Evolutionary conservation across 2,329 filamentous ascomycete species (phyloP).

Genomic region (Alternaria angustiovoidea): DNA sequence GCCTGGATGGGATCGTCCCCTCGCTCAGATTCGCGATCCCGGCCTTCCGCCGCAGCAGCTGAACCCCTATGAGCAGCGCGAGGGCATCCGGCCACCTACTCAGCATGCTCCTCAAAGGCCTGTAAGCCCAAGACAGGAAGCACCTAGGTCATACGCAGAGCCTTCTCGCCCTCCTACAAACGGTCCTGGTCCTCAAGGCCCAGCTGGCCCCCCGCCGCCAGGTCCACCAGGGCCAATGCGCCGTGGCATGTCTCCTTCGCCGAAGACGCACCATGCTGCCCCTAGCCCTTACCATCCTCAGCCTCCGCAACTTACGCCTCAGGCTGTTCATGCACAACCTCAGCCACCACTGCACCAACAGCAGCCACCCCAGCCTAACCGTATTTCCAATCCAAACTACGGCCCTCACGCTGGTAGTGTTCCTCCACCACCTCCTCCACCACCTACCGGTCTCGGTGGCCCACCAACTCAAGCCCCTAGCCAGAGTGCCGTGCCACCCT

Average conservation of each 20-base stretch:
- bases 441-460: conserved; percentile 60
- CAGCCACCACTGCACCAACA: conserved; percentile 50
- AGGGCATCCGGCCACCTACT: conserved; percentile 72
- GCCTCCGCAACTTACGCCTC: conserved; percentile 59
- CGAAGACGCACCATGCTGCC: conserved; percentile 63
- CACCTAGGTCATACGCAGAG: conserved; percentile 74
- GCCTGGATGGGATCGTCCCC: conserved; percentile 66
- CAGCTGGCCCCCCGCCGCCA: conserved; percentile 51
- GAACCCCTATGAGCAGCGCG: conserved; percentile 83
- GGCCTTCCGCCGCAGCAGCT: conserved; percentile 72
- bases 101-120: conserved; percentile 72
- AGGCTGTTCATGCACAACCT: conserved; percentile 59
- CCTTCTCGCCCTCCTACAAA: conserved; percentile 62
- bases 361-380: conserved; percentile 53
- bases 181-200: conserved; percentile 53
- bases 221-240: conserved; percentile 53
- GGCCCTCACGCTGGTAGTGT: conserved; percentile 52
- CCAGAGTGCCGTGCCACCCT: conserved; percentile 66
- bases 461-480: conserved; percentile 59
- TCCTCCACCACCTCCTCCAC: conserved; percentile 67
- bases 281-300: conserved; percentile 60
- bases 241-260: conserved; percentile 65
- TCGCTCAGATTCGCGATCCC: conserved; percentile 77
- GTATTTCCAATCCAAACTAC: conserved; percentile 58
- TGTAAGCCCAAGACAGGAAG: conserved; percentile 78